These are phyloP conservation scores for Pichia ethanolica DNA, from an alignment of 805 yeast species.

Conservation along the genomic window DNA sequence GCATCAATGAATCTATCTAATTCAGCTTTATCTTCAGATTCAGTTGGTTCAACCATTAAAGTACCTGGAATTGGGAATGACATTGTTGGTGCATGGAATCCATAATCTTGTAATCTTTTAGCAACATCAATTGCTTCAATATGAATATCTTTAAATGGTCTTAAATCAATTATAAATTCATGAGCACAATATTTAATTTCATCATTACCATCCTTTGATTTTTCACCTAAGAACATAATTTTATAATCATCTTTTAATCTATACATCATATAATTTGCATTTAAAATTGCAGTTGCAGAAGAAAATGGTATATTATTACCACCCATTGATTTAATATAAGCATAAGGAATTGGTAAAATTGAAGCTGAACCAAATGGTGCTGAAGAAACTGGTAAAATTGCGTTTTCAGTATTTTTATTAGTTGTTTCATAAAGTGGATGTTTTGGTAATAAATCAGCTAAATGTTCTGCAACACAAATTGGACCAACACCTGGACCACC, in stretches of 20 bases:
- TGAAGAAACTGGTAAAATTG: conserved; percentile 72
- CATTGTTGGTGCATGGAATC: conserved; percentile 98
- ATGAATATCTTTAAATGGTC: conserved; percentile 73
- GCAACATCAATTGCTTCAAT: conserved; percentile 96
- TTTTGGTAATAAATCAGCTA: conserved; percentile 73
- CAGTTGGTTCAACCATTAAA: conserved; percentile 97
- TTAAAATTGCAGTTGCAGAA: conserved; percentile 86
- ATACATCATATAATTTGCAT: conserved; percentile 92
- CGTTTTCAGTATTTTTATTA: conserved; percentile 33
- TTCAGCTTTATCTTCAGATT: conserved; percentile 83
- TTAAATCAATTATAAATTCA: conserved; percentile 87
- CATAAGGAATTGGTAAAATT: conserved; percentile 86
- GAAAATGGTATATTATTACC: conserved; percentile 74
- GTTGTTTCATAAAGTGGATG: conserved; percentile 60
- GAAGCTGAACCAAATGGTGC: conserved; percentile 97
- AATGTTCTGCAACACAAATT: conserved; percentile 81
- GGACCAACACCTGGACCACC: conserved; percentile 99
- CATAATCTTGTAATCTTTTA: conserved; percentile 94
- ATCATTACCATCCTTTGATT: conserved; percentile 14
- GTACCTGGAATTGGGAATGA: conserved; percentile 98
- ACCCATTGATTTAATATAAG: conserved; percentile 94
- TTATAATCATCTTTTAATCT: conserved; percentile 63
- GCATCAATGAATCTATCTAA: conserved; percentile 87
- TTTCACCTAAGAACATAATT: conserved; percentile 62
- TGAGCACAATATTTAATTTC: conserved; percentile 80